Percentiles rank a stretch among this genome's conserved stretches.
phyloP scores from a whole-genome alignment of 495 filamentous ascomycete genomes.

The Penicillium mononematosum region DNA sequence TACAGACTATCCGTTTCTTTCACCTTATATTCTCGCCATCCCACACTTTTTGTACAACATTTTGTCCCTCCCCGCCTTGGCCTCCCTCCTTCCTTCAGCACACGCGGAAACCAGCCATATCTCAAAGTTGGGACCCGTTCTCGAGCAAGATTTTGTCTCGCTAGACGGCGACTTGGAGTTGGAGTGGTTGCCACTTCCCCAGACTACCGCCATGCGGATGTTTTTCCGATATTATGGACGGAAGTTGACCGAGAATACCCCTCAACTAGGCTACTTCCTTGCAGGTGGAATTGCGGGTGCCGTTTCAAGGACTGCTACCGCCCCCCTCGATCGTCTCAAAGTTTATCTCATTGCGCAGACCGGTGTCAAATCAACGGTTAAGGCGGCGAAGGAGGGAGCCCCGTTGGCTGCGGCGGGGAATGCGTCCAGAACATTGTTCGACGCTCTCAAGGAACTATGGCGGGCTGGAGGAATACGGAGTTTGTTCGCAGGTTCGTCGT shows the following conservation, averaged over 20 bases:
- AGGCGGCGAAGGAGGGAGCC: conserved; percentile 70
- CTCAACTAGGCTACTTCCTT: conserved; percentile 89
- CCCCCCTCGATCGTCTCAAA: conserved; percentile 93
- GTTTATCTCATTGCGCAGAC: conserved; percentile 96
- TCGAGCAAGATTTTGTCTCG: conserved; percentile 32
- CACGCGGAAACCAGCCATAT: conserved; percentile 36
- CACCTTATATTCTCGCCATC: conserved; percentile 36
- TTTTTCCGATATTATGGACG: conserved; percentile 51
- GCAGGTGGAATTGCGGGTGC: conserved; percentile 91
- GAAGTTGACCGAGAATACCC: conserved; percentile 63
- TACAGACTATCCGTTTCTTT: conserved; percentile 78
- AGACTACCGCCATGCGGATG: conserved; percentile 49
- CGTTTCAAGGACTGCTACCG: conserved; percentile 88
- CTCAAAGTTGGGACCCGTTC: conserved; percentile 26
- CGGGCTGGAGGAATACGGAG: conserved; percentile 83
- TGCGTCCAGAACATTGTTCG: conserved; percentile 63
- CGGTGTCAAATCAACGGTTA: conserved; percentile 56
- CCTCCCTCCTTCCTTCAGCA: conserved; percentile 41
- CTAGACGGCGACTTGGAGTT: conserved; percentile 42
- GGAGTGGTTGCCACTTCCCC: conserved; percentile 48
- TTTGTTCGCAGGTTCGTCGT: conserved; percentile 82
- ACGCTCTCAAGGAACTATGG: conserved; percentile 76
- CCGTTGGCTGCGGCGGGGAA: conserved; percentile 64
- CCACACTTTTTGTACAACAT: conserved; percentile 44
- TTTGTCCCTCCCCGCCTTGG: conserved; percentile 38